phyloP scores from a whole-genome alignment of 73 alveolate genomes.

The Paramecium bursaria region DNA sequence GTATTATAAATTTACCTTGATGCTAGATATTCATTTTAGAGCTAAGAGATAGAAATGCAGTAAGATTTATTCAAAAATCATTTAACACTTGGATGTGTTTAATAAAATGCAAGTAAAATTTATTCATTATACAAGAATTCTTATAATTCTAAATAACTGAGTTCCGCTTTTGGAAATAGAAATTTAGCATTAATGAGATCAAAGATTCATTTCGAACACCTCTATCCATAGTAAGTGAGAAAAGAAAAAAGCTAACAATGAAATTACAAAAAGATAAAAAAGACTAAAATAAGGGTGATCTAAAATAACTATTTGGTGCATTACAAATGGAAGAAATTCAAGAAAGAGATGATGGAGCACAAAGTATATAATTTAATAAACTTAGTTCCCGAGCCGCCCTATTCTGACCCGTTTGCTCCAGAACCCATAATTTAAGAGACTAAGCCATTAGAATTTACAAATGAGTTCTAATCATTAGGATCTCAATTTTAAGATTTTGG shows the following conservation, averaged over 20 bases:
- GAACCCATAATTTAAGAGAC: no score
- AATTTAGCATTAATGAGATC: constrained; percentile 4
- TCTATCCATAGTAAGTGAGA: constrained; percentile 24
- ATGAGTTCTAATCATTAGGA: background rate
- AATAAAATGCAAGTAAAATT: background rate
- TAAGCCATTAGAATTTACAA: no score
- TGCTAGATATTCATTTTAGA: constrained; percentile 39
- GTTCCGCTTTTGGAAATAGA: constrained; percentile 52
- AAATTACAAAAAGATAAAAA: constrained; percentile 8
- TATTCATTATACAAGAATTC: background rate
- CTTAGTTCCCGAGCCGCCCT: no score
- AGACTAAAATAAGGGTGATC: background rate
- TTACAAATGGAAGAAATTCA: background rate
- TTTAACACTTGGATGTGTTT: constrained; percentile 10
- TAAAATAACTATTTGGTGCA: background rate
- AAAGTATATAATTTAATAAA: background rate
- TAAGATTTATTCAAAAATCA: constrained; percentile 6
- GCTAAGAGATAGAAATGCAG: constrained; percentile 17
- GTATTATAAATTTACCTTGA: background rate
- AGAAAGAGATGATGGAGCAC: background rate
- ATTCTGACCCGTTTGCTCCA: no score
- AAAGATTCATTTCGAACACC: constrained; percentile 43
- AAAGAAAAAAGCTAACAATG: constrained; percentile 33
- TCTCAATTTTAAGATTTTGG: background rate
- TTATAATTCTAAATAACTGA: constrained; percentile 31